A percentile compares a stretch with the other conserved stretches of the same genome.
phyloP scores from a whole-genome alignment of 2,329 filamentous ascomycete species.

The Bimuria novae-zelandiae region DNA sequence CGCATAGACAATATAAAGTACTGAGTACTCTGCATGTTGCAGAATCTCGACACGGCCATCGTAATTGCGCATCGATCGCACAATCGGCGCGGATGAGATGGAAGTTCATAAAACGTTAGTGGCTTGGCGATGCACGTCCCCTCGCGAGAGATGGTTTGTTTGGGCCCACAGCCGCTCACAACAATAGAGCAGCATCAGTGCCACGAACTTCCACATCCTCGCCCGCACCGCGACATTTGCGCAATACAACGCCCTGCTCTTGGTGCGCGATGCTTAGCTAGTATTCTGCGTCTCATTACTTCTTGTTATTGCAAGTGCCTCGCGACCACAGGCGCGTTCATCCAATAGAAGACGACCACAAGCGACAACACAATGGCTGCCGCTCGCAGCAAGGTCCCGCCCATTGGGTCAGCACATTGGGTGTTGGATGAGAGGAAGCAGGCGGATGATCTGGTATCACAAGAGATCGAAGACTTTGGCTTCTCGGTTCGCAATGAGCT shows the following conservation, averaged over 20 bases:
- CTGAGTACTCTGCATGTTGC: too few species aligned
- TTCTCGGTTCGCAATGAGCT: conserved; percentile 92
- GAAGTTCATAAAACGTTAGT: too few species aligned
- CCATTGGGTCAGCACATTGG: conserved; percentile 85
- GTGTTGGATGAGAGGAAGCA: conserved; percentile 81
- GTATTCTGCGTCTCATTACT: neutral
- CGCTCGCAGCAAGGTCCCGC: conserved; percentile 44
- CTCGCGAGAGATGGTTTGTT: conserved; percentile 10
- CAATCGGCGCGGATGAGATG: too few species aligned
- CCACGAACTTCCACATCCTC: conserved; percentile 3
- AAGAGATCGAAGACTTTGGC: conserved; percentile 90
- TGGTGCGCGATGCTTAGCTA: conserved; percentile 20
- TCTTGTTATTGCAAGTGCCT: conserved; percentile 18
- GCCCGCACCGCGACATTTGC: conserved; percentile 5
- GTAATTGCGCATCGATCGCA: too few species aligned
- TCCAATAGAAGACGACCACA: conserved; percentile 10
- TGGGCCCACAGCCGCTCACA: conserved; percentile 19
- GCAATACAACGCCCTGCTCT: conserved; percentile 6
- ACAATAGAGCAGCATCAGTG: conserved; percentile 11
- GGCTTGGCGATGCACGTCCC: conserved; percentile 8
- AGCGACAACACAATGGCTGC: conserved; percentile 32
- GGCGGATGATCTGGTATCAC: conserved; percentile 72
- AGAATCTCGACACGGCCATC: too few species aligned
- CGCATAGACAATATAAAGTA: too few species aligned
- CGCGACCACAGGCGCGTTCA: conserved; percentile 30